Base-by-base conservation (phyloP, 495 filamentous ascomycete genomes). In the Penicillium roqueforti region DNA sequence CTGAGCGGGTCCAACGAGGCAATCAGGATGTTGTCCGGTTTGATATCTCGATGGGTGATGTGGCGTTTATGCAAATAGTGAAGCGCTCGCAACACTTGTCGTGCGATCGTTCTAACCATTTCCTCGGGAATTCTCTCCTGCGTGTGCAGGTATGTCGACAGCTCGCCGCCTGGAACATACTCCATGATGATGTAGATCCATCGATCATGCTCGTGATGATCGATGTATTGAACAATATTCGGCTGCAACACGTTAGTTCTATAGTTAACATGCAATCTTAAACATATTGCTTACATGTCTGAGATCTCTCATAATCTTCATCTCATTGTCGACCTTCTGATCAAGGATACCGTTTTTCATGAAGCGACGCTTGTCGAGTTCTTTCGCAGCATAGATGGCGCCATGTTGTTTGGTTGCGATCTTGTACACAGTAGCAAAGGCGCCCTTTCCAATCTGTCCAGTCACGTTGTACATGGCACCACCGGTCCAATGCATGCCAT, bases 101-200 rank as follows among this genome's bases (percentile, higher is more conserved):
- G 71, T 5, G 90, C 79, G 60, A 96, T 88, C 4, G 71, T 75
- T 61, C 84, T 80, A 10, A 83, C 87, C 66, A 84, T 77, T 6
- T 70, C 65, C 65, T 98, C 95, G 0, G 74, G 65, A 45, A 97
- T 80, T 2, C 75, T 70, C 1, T 80, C 80, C 32, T 83, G 60
- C 1, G 76, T 71, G 18, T 75, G 66, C 20, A 96, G 75, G 53
- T 88, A 84, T 25, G 79, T 81, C 13, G 84, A 86, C n/a, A 98
- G 73, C 65, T 97, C 93, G 23, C 93, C 93, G 28, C 80, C 80
- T 22, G 81, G 79, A n/a, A 97, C 82, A 63, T 80, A 95, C 61
- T 98, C 93, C 95, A 98, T 97, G 66, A 96, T 87, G 67, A 97
- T 95, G 62, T 95, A 92, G 13, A 96, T 80, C 62, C 89, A 82